phyloP scores from a whole-genome alignment of 2,329 filamentous ascomycete species.

The Hirsutella thompsonii region DNA sequence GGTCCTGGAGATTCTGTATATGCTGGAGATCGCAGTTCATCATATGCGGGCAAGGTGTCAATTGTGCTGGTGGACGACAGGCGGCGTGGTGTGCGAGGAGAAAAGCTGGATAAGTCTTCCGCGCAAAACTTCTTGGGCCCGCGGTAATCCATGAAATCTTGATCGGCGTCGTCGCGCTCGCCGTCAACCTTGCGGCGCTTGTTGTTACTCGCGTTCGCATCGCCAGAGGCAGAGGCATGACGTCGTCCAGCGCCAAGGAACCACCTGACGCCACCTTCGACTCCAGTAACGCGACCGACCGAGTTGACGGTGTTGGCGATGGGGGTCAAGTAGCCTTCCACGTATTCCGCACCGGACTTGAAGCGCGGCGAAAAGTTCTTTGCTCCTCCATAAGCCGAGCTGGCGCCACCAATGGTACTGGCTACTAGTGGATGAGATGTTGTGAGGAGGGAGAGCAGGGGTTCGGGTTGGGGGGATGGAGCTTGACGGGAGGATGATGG shows the following conservation, averaged over 20 bases:
- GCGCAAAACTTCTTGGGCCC: slow-evolving; percentile 1
- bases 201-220: slow-evolving; percentile 32
- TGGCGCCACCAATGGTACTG: slow-evolving; percentile 70
- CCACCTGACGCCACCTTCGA: slow-evolving; percentile 77
- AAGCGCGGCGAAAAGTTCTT: slow-evolving; percentile 87
- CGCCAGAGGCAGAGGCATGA: slow-evolving; percentile 33
- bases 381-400: slow-evolving; percentile 73
- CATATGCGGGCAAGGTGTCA: slow-evolving; percentile 74
- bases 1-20: slow-evolving; percentile 48
- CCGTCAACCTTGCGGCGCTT: slow-evolving; percentile 46
- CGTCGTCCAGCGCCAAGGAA: slow-evolving; percentile 54
- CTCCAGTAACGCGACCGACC: slow-evolving; percentile 72
- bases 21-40: slow-evolving; percentile 61
- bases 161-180: slow-evolving; percentile 17
- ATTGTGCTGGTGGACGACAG: slow-evolving; percentile 53
- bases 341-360: slow-evolving; percentile 79
- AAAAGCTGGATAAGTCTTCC: slow-evolving; percentile 14
- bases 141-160: not conserved
- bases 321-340: slow-evolving; percentile 78
- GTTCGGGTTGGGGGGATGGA: slow-evolving; percentile 51
- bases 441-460: slow-evolving; percentile 73
- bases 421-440: slow-evolving; percentile 80
- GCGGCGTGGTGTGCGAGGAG: slow-evolving; percentile 30
- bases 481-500: slow-evolving; percentile 2
- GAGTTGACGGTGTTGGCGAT: slow-evolving; percentile 78